Percentiles rank a stretch among this genome's conserved stretches.
Evolutionary conservation across 2,329 filamentous ascomycete species (phyloP).

Genomic region (Aureobasidium sp.): DNA sequence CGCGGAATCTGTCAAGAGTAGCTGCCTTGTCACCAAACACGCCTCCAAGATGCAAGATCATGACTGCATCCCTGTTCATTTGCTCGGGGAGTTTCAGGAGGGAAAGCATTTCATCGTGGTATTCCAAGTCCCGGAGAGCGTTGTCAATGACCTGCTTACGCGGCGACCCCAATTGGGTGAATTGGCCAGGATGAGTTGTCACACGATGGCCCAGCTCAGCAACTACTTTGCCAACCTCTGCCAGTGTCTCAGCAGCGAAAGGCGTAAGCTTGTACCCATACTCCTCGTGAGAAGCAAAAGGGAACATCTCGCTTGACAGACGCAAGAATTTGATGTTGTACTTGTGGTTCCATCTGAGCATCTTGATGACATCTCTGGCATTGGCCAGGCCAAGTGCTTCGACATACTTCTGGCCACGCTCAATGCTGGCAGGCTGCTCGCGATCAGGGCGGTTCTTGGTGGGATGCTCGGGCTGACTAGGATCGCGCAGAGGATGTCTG

Average conservation of each 20-base stretch:
- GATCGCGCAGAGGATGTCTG: conserved; percentile 70
- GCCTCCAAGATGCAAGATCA: conserved; percentile 92
- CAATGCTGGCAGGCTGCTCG: conserved; percentile 57
- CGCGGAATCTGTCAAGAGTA: conserved; percentile 68
- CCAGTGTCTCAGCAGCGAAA: conserved; percentile 72
- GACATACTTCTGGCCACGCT: conserved; percentile 64
- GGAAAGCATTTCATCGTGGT: conserved; percentile 77
- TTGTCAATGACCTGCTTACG: conserved; percentile 68
- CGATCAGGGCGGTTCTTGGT: conserved; percentile 84
- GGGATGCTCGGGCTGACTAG: conserved; percentile 67
- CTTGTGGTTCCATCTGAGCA: conserved; percentile 85
- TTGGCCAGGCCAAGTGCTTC: conserved; percentile 75
- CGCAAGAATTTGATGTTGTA: conserved; percentile 91
- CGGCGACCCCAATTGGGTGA: conserved; percentile 84
- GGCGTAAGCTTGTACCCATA: conserved; percentile 80
- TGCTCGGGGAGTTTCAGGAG: conserved; percentile 72
- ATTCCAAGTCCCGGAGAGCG: conserved; percentile 74
- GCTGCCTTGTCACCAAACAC: conserved; percentile 79
- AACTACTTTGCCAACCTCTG: conserved; percentile 68
- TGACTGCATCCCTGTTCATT: conserved; percentile 76
- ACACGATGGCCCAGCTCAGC: conserved; percentile 74
- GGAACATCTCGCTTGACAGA: conserved; percentile 93
- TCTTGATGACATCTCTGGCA: conserved; percentile 73
- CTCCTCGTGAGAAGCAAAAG: conserved; percentile 81
- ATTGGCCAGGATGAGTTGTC: conserved; percentile 87